Evolutionary conservation across 2,329 filamentous ascomycete genomes (phyloP), one percentile per base, ranked within the genome.

Genomic region (Colletotrichum tanaceti): DNA sequence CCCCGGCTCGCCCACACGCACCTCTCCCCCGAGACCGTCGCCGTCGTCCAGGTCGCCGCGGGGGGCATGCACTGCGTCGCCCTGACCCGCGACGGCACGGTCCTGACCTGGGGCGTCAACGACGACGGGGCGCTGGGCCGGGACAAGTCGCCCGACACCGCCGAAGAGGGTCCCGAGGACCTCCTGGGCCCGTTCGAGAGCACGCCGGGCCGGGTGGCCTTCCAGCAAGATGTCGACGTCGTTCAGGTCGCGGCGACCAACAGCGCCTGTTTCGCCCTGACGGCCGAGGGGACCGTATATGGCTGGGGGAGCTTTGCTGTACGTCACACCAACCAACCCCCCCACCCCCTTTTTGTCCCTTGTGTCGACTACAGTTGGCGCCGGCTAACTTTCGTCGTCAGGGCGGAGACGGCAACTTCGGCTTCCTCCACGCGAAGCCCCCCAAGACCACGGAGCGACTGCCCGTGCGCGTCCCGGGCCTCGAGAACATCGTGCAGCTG

Each of bases 21-120:
- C 39, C 81, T 92, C 49, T 79, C 81, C 50, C 79, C 84, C 1
- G 80, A 85, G 63, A 80, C 79, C 22, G 81, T 87, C 57, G 85
- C 86, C 39, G 84, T 90, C n/a, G 88, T 91, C 5, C 85, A 88
- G 73, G 76, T 91, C 60, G 86, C 87, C 59, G 83, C 86, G 46
- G 89, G 89, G 49, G 88, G 87, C 62, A 90, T 90, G 87, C 89
- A 91, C 76, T 85, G 83, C 60, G 79, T 87, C 61, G 89, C 87
- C 4, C 77, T 91, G 63, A 90, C 89, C 43, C 83, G 87, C 71
- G 85, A 90, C 76, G 89, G 89, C 77, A 83, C 85, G 72, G 85
- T 91, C 71, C 77, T 89, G 55, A 89, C 87, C 24, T 91, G 89
- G 89, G 89, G 89, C 55, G 88, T 90, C 71, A 91, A 91, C 75